Percentiles rank a stretch among this genome's conserved stretches.
Evolutionary conservation across 2,329 filamentous ascomycete genomes (phyloP).

Genomic region (Colletotrichum sp.): DNA sequence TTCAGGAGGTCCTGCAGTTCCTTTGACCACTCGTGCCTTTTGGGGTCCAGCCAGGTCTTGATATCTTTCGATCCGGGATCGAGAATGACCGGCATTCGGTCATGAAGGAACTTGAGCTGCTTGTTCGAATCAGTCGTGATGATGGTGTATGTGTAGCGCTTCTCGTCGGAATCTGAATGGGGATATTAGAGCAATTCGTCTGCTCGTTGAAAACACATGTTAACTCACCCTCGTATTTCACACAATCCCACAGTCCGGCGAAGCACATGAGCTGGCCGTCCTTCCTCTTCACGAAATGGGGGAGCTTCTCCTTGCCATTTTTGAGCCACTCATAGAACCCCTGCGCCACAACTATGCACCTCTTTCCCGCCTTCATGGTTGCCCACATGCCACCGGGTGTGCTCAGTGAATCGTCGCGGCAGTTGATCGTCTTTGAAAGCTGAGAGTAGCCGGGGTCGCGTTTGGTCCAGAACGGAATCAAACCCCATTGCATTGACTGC

Average conservation of each 20-base stretch:
- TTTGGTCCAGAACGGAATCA: constrained; percentile 94
- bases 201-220: neutral
- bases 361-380: constrained; percentile 86
- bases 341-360: constrained; percentile 86
- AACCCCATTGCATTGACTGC: constrained; percentile 94
- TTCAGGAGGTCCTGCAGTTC: constrained; percentile 81
- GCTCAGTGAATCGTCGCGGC: constrained; percentile 84
- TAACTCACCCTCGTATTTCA: constrained; percentile 73
- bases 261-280: constrained; percentile 88
- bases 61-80: constrained; percentile 76
- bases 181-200: neutral
- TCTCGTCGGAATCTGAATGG: constrained; percentile 61
- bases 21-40: constrained; percentile 72
- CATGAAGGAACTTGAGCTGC: constrained; percentile 85
- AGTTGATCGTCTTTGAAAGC: constrained; percentile 92
- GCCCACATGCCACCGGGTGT: constrained; percentile 87
- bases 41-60: constrained; percentile 79
- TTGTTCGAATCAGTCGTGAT: constrained; percentile 89
- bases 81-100: constrained; percentile 94
- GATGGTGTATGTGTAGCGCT: constrained; percentile 87
- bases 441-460: constrained; percentile 77
- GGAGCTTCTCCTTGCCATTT: constrained; percentile 80
- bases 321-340: constrained; percentile 98
- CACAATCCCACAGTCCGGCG: constrained; percentile 91
- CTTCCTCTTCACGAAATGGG: constrained; percentile 81